phyloP scores from a whole-genome alignment of 2,329 filamentous ascomycete genomes.

The Fusarium tjaetaba region DNA sequence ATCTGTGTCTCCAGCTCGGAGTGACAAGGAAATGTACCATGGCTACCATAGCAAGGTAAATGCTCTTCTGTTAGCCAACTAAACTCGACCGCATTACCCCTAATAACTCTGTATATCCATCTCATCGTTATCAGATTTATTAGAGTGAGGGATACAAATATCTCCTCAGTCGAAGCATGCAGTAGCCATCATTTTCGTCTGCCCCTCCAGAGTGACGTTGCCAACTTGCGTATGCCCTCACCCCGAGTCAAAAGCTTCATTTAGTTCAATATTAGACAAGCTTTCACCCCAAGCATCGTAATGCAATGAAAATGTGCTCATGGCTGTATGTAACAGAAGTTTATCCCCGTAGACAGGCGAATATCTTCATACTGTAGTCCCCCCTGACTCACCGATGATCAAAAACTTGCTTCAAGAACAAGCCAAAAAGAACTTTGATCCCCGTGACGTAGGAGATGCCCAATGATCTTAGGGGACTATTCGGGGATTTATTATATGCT shows the following conservation, averaged over 20 bases:
- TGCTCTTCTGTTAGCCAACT: neutral
- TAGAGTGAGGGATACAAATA: neutral
- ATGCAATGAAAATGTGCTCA: too few species aligned
- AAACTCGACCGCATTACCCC: too few species aligned
- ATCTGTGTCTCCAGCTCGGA: neutral
- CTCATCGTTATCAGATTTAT: too few species aligned
- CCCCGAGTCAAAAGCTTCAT: neutral
- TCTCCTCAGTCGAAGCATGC: neutral
- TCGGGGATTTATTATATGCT: neutral
- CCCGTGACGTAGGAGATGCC: neutral
- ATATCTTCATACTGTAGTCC: too few species aligned
- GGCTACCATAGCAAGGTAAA: neutral
- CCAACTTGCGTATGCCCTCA: too few species aligned
- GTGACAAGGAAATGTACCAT: neutral
- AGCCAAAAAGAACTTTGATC: too few species aligned
- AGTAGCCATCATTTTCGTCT: neutral
- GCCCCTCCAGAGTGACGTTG: neutral
- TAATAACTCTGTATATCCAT: too few species aligned
- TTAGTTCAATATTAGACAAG: neutral
- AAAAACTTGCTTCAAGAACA: neutral
- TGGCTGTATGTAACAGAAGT: neutral
- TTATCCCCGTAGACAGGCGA: neutral
- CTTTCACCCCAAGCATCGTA: too few species aligned
- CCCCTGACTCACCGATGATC: neutral
- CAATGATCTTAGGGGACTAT: neutral